Base-by-base conservation (phyloP, 2,329 filamentous ascomycete genomes). In the Alternaria ethzedia region DNA sequence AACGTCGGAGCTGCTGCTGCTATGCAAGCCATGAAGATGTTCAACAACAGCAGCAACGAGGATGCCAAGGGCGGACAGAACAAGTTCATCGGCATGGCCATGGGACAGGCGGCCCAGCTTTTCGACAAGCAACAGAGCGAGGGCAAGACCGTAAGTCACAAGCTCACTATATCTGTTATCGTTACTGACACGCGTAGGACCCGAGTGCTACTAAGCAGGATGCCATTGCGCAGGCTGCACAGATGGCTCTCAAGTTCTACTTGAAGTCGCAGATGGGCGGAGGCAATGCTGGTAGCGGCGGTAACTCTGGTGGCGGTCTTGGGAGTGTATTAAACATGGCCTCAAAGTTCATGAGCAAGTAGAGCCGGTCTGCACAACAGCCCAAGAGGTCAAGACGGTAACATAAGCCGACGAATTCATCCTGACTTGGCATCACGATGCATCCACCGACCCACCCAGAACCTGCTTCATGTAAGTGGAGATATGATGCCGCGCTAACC, bases 161-260 rank as follows among this genome's bases (percentile, higher is more conserved):
- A 36, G 44, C 3, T 25, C 28, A 54, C 44, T 9, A 12, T 25
- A 57, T 20, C 57, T 54, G 17, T 44, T 84, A 86, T 70, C 82
- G 88, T 20, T 82, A 4, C 80, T 71, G 60, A 72, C 36, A 54
- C 6, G n/a, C 51, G 11, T 26, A 81, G 78, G 64, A 74, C 25
- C 71, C 85, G 23, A 85, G 86, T 25, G 87, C 90, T 6, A 91
- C 88, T 81, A 97, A 97, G 87, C 89, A 97, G 81, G 89, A 89
- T 51, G 93, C 89, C 54, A 84, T 97, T 50, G 89, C 91, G 77
- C 85, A 89, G 79, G 94, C 94, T 4, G 94, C 89, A 2, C 90
- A 97, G 85, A 91, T 92, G 87, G 94, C 94, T 3, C 80, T 97
- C 72, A 94, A 97, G 87, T 91, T 97, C 88, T 97, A 94, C 80